phyloP scores from a whole-genome alignment of 2,329 filamentous ascomycete species.

The Ciborinia camelliae region DNA sequence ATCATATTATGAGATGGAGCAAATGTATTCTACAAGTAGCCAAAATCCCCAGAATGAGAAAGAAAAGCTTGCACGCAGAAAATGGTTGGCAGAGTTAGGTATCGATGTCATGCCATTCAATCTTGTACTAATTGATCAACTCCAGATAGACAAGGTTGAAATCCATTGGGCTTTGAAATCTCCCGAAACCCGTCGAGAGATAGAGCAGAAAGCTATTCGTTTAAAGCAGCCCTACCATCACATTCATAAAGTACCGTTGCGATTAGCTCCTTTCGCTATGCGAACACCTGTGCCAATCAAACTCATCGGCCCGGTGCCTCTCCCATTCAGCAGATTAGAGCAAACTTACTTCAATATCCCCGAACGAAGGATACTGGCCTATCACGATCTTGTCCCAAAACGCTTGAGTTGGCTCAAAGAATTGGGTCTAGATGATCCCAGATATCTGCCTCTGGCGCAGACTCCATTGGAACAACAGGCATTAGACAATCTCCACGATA shows the following conservation, averaged over 20 bases:
- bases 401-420: neutral
- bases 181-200: neutral
- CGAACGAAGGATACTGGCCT: neutral
- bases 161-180: conserved; percentile 11
- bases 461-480: neutral
- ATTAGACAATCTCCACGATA: neutral
- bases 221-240: neutral
- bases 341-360: neutral
- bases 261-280: neutral
- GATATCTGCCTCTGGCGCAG: neutral
- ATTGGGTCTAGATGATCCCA: neutral
- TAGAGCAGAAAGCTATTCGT: conserved; percentile 1
- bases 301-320: neutral
- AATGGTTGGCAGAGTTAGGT: conserved; percentile 2
- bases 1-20: neutral
- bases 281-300: neutral
- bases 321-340: neutral
- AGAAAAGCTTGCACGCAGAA: neutral
- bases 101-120: neutral
- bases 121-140: neutral
- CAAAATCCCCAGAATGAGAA: neutral
- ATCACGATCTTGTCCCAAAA: neutral
- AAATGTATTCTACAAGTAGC: neutral
- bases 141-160: neutral
- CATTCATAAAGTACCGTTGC: neutral